Base-by-base conservation (phyloP, 352 stramenopile genomes). In the Phytophthora macrochlamydospora region DNA sequence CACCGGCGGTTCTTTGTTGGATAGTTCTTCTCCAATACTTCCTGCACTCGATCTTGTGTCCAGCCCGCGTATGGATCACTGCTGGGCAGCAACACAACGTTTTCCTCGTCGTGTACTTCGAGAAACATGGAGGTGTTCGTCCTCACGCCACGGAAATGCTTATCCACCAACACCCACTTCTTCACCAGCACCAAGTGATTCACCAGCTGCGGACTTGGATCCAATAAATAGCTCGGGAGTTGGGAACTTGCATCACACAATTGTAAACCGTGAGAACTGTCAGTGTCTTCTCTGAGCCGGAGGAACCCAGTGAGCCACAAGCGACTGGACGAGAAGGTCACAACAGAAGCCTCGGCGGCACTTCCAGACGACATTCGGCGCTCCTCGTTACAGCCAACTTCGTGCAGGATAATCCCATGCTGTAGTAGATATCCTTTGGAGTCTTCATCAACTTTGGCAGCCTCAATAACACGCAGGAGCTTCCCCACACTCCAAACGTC, bases 101-200 rank as follows among this genome's bases (percentile, higher is more conserved):
- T 35, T 0, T 59, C 65, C 6, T 79, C 35, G 7, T 61, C 55
- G 18, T 79, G 69, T 0, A 88, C 61, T 54, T 91, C 85, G 11
- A 93, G 60, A 52, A 79, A 79, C 18, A 65, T 53, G 8, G 50
- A 53, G 0, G 29, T n/a, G 11, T 56, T 32, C 24, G 54, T 62
- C 38, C 52, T 54, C 4, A 62, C 46, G 14, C 55, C 52, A 32
- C 45, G 38, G 8, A 65, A 46, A 14, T 58, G 30, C 38, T 73
- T 73, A 37, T 77, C 56, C 18, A 93, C 71, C 13, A 84, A 58
- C n/a, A 75, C 78, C 83, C 85, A 92, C 7, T 32, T 44, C 52
- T 90, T 87, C 1, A 93, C 56, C 7, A 90, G 71, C 8, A 93
- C 71, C n/a, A 89, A 59, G 18, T 78, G 71, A 59, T 81, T 68